Evolutionary conservation across 2,329 filamentous ascomycete genomes (phyloP).

Genomic region (Aaosphaeria arxii): DNA sequence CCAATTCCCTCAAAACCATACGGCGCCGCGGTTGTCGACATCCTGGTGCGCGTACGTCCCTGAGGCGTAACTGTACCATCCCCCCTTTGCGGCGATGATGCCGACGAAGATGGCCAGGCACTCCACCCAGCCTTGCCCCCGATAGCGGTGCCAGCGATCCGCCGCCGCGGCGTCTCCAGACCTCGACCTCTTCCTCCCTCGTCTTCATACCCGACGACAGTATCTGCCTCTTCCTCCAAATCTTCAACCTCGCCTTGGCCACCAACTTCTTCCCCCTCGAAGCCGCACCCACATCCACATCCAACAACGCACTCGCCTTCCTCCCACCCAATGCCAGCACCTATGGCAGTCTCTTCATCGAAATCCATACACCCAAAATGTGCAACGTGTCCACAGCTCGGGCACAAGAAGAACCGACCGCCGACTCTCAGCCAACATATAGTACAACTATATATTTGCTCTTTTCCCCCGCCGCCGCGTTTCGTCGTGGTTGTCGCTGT

Average conservation of each 20-base stretch:
- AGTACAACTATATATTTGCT: slow-evolving; percentile 30
- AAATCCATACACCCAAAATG: slow-evolving; percentile 48
- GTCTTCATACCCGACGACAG: too few relatives aligned
- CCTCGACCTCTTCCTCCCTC: too few relatives aligned
- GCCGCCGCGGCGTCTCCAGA: too few relatives aligned
- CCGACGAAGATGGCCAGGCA: too few relatives aligned
- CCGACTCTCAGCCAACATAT: slow-evolving; percentile 38
- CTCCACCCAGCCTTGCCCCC: too few relatives aligned
- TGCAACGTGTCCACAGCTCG: slow-evolving; percentile 34
- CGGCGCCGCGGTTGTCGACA: too few relatives aligned
- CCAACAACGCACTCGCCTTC: slow-evolving; percentile 37
- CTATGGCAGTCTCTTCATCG: slow-evolving; percentile 33
- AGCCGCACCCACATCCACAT: slow-evolving; percentile 47
- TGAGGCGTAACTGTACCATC: too few relatives aligned
- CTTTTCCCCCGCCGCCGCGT: slow-evolving; percentile 6
- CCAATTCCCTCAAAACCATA: too few relatives aligned
- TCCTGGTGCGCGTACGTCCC: too few relatives aligned
- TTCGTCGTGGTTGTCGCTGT: neutral
- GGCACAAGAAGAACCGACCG: slow-evolving; percentile 35
- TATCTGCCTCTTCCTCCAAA: neutral
- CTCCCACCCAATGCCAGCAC: slow-evolving; percentile 45
- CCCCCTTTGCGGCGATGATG: too few relatives aligned
- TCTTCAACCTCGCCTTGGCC: slow-evolving; percentile 37
- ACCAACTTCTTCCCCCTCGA: neutral
- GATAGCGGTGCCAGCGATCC: too few relatives aligned